phyloP scores from a whole-genome alignment of 2,329 filamentous ascomycete species.

The Phyllosticta paracitricarpa region DNA sequence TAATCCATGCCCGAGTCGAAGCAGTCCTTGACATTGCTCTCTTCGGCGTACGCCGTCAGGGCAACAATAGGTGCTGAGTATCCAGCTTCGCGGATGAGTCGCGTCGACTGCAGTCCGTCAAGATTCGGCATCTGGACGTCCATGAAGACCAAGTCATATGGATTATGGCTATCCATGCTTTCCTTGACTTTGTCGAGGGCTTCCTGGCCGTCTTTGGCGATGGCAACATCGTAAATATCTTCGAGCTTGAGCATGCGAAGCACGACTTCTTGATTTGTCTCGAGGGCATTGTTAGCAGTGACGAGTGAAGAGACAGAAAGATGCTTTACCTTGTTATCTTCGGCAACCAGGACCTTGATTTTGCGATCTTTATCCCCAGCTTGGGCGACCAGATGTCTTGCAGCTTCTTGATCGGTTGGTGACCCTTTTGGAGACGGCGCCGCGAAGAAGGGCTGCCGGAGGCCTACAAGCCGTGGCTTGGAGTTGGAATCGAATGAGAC shows the following conservation, averaged over 20 bases:
- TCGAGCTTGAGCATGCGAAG: slow-evolving; percentile 63
- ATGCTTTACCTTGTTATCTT: slow-evolving; percentile 49
- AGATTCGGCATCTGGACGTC: slow-evolving; percentile 93
- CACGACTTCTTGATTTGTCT: slow-evolving; percentile 35
- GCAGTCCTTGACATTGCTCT: slow-evolving; percentile 66
- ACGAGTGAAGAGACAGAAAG: slow-evolving; percentile 27
- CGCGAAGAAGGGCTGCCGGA: slow-evolving; percentile 74
- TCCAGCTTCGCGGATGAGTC: slow-evolving; percentile 74
- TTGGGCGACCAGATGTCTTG: slow-evolving; percentile 55
- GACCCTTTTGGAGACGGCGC: slow-evolving; percentile 37
- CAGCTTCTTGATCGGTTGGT: slow-evolving; percentile 52
- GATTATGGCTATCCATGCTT: slow-evolving; percentile 61
- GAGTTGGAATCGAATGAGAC: slow-evolving; percentile 47
- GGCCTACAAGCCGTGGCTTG: slow-evolving; percentile 69
- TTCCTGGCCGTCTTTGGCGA: slow-evolving; percentile 67
- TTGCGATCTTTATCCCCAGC: slow-evolving; percentile 49
- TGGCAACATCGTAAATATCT: slow-evolving; percentile 75
- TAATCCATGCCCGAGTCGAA: slow-evolving; percentile 89
- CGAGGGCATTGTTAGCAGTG: not conserved
- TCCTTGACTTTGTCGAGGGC: slow-evolving; percentile 78
- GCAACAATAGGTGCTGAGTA: slow-evolving; percentile 85
- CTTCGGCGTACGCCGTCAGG: slow-evolving; percentile 80
- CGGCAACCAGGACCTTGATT: slow-evolving; percentile 75
- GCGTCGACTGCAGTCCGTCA: slow-evolving; percentile 78
- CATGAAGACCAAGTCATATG: slow-evolving; percentile 90